phyloP scores from a whole-genome alignment of 306 rosid species.

The Casuarina equisetifolia region DNA sequence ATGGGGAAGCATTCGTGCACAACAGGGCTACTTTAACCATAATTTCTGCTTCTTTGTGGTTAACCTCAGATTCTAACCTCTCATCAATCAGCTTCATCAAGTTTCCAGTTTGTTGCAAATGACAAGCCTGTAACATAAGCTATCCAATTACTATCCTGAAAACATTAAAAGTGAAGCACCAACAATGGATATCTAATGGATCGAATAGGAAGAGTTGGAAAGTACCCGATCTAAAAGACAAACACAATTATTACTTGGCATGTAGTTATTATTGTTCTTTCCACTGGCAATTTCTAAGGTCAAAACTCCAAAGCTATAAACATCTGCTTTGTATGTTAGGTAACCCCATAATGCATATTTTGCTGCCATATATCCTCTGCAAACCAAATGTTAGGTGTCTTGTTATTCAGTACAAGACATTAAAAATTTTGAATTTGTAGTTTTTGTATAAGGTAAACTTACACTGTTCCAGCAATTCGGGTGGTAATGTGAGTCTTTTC shows the following conservation, averaged over 20 bases:
- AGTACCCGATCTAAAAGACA: conserved; percentile 70
- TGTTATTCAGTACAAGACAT: neutral
- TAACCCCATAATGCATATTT: conserved; percentile 80
- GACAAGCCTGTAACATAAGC: conserved; percentile 57
- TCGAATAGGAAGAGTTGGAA: neutral
- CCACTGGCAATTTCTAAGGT: conserved; percentile 65
- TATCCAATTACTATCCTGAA: neutral
- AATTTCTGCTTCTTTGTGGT: conserved; percentile 51
- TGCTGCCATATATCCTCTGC: conserved; percentile 80
- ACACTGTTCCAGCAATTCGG: conserved; percentile 87
- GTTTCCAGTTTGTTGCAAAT: conserved; percentile 45
- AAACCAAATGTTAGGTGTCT: conserved; percentile 12
- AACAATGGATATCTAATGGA: neutral
- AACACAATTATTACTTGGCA: conserved; percentile 47
- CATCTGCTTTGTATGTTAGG: conserved; percentile 68
- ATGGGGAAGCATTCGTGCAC: conserved; percentile 62
- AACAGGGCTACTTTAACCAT: conserved; percentile 56
- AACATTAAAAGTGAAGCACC: neutral
- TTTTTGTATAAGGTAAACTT: conserved; percentile 7
- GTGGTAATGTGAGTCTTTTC: conserved; percentile 76
- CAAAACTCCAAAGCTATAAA: conserved; percentile 74
- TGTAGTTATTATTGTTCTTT: conserved; percentile 53
- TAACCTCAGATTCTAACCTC: conserved; percentile 40
- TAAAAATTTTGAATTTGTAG: neutral
- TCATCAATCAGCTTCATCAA: conserved; percentile 57